phyloP scores from a whole-genome alignment of 768 basidiomycete species.

The Tricholomella constricta region DNA sequence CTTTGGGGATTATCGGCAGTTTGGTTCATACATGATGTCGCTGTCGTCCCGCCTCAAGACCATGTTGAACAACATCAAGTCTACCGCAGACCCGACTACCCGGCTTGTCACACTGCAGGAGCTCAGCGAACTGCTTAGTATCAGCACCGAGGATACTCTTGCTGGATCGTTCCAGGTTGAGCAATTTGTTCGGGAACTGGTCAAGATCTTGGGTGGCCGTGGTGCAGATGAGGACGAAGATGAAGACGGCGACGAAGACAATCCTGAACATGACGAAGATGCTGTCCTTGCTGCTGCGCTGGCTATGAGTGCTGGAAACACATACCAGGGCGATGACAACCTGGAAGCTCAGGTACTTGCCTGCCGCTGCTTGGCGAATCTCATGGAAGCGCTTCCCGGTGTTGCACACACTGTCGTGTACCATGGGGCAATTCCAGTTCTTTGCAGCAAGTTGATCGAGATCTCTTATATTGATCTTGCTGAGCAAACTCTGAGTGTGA shows the following conservation, averaged over 20 bases:
- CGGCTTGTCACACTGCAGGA: conserved; percentile 92
- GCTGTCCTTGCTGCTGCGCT: conserved; percentile 86
- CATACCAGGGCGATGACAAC: conserved; percentile 79
- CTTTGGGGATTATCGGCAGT: conserved; percentile 84
- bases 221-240: conserved; percentile 76
- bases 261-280: conserved; percentile 73
- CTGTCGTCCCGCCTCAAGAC: conserved; percentile 86
- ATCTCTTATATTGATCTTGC: conserved; percentile 98
- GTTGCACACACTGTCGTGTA: conserved; percentile 97
- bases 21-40: conserved; percentile 92
- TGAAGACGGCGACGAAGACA: conserved; percentile 65
- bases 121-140: conserved; percentile 90
- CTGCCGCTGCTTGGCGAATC: conserved; percentile 93
- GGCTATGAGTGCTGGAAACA: conserved; percentile 73
- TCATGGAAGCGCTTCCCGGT: conserved; percentile 98
- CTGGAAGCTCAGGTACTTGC: conserved; percentile 95
- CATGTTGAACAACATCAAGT: conserved; percentile 87
- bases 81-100: conserved; percentile 80
- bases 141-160: conserved; percentile 96
- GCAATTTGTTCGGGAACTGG: conserved; percentile 87
- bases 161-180: conserved; percentile 96
- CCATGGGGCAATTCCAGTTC: conserved; percentile 96
- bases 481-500: conserved; percentile 95
- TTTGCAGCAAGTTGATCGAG: conserved; percentile 96
- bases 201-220: conserved; percentile 85